These are phyloP conservation scores for Anaeromyces robustus DNA, from an alignment of 192 early-diverging fungal species.

Conservation along the genomic window DNA sequence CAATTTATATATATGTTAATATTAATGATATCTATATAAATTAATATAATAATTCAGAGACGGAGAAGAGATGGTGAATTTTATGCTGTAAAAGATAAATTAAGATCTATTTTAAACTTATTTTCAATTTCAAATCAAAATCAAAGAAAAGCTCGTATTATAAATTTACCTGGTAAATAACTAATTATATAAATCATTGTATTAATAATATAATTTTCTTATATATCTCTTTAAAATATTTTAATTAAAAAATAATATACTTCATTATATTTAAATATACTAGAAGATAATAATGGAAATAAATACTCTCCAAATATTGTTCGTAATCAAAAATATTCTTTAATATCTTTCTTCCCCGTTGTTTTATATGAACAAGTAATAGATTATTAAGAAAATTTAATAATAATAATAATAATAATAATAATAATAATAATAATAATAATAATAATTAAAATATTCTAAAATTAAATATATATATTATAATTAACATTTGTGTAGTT, in stretches of 20 bases:
- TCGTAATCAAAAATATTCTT: conserved; percentile 73
- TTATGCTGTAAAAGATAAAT: neutral
- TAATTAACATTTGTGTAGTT: too few relatives aligned
- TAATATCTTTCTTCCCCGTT: conserved; percentile 62
- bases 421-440: too few relatives aligned
- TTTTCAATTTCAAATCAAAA: neutral
- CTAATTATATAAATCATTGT: neutral
- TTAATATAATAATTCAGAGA: neutral
- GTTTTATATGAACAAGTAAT: conserved; percentile 66
- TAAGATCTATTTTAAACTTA: neutral
- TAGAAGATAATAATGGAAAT: neutral
- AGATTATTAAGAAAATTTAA: neutral
- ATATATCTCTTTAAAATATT: too few relatives aligned
- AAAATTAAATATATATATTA: too few relatives aligned
- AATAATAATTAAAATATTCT: too few relatives aligned
- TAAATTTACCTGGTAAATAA: neutral
- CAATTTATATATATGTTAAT: neutral
- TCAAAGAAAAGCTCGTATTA: neutral
- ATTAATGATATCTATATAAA: neutral
- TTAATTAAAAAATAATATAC: too few relatives aligned
- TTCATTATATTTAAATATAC: too few relatives aligned
- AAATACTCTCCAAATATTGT: conserved; percentile 58
- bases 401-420: neutral
- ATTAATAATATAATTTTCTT: too few relatives aligned
- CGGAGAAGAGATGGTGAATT: neutral